A percentile compares a stretch with the other conserved stretches of the same genome.
Conservation (phyloP, 208 protist species). For the Novymonas esmeraldas region DNA sequence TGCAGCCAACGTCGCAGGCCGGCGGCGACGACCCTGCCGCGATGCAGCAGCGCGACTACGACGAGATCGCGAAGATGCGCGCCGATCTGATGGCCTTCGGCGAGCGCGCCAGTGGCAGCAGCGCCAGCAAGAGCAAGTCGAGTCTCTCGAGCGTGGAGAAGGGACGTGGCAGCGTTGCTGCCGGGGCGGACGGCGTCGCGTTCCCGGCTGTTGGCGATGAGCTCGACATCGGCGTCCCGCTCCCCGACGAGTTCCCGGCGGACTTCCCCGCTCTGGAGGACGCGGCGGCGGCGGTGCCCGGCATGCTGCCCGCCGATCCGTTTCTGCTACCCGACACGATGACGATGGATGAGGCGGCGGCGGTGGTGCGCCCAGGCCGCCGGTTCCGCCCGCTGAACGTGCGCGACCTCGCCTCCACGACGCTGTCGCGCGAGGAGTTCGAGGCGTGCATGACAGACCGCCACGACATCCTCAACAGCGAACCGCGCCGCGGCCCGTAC, state of each 20-base stretch:
- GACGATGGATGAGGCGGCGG: conserved; percentile 16
- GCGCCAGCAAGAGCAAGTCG: conserved; percentile 80
- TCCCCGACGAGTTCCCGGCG: conserved; percentile 68
- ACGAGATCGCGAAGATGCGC: conserved; percentile 82
- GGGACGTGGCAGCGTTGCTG: conserved; percentile 65
- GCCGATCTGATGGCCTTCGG: conserved; percentile 84
- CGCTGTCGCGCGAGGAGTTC: conserved; percentile 66
- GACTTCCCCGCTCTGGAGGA: conserved; percentile 35
- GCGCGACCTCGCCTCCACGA: conserved; percentile 72
- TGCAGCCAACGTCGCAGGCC: conserved; percentile 72
- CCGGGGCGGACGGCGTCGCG: conserved; percentile 30
- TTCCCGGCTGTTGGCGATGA: conserved; percentile 62
- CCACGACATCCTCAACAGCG: conserved; percentile 58
- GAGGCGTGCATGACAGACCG: conserved; percentile 71
- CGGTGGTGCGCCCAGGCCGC: conserved; percentile 6
- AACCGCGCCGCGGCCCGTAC: conserved; percentile 67
- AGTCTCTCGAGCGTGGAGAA: conserved; percentile 88
- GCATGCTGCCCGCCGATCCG: conserved; percentile 22
- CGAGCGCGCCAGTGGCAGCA: conserved; percentile 64
- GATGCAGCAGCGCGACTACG: conserved; percentile 81
- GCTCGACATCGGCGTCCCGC: conserved; percentile 80
- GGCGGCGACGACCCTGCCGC: conserved; percentile 49
- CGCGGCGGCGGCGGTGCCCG: conserved; percentile 13
- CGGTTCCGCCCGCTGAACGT: conserved; percentile 48
- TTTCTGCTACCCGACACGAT: conserved; percentile 37